These are phyloP conservation scores for Laguncularia racemosa DNA, from an alignment of 345 rosid species.

Conservation along the genomic window DNA sequence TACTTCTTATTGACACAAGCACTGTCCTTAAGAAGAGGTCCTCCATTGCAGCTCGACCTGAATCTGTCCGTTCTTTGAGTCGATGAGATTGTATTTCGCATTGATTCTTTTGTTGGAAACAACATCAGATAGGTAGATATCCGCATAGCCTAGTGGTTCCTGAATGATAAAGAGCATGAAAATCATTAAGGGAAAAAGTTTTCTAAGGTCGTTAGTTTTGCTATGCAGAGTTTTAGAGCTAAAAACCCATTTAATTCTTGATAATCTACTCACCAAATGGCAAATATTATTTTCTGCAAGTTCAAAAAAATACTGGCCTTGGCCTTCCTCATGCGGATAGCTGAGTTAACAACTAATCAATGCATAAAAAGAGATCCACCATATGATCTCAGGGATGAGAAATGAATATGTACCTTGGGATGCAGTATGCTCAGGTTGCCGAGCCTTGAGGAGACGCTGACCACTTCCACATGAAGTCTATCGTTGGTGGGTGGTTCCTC, in stretches of 20 bases:
- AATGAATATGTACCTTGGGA: conserved; percentile 52
- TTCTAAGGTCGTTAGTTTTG: not conserved
- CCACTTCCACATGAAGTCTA: conserved; percentile 68
- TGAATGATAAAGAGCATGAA: conserved; percentile 10
- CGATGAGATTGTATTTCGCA: conserved; percentile 78
- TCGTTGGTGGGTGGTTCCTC: conserved; percentile 80
- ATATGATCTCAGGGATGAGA: not conserved
- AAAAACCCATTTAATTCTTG: no score
- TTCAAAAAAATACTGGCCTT: no score
- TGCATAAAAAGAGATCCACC: not conserved
- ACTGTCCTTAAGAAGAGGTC: conserved; percentile 31
- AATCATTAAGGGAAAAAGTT: not conserved
- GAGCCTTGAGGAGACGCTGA: conserved; percentile 72
- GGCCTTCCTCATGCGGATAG: not conserved
- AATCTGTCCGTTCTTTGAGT: conserved; percentile 78
- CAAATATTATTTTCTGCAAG: no score
- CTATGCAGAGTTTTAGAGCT: no score
- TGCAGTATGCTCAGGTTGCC: conserved; percentile 73
- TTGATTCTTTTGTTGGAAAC: conserved; percentile 71
- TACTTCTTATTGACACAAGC: not conserved
- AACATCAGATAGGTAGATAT: conserved; percentile 59
- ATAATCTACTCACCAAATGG: no score
- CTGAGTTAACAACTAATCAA: not conserved
- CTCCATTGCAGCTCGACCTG: conserved; percentile 91
- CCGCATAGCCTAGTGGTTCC: conserved; percentile 73